These are phyloP conservation scores for Phytophthora palmivora DNA, from an alignment of 352 stramenopile species.

Conservation along the genomic window DNA sequence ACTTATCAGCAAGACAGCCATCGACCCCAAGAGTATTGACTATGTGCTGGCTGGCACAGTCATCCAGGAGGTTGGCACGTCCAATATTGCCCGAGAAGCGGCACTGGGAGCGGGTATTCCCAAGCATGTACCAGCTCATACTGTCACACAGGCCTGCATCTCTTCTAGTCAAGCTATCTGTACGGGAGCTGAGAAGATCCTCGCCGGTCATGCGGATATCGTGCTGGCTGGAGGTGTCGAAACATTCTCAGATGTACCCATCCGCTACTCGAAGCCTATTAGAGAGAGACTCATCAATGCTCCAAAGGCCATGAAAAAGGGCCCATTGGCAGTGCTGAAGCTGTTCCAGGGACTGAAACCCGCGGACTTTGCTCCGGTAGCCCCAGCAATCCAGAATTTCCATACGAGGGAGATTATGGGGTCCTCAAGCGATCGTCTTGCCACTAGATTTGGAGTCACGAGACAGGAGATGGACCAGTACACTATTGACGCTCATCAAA, in stretches of 20 bases:
- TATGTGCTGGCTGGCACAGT: constrained; percentile 97
- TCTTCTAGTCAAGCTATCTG: constrained; percentile 96
- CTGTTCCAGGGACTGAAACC: constrained; percentile 96
- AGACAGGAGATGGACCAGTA: constrained; percentile 97
- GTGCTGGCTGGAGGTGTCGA: constrained; percentile 96
- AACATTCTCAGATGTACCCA: constrained; percentile 98
- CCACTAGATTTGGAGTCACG: constrained; percentile 94
- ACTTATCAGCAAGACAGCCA: constrained; percentile 94
- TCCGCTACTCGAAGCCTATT: constrained; percentile 93
- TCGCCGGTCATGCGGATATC: constrained; percentile 95
- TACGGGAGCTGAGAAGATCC: constrained; percentile 95
- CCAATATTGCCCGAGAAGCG: constrained; percentile 97
- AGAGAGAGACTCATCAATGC: constrained; percentile 85
- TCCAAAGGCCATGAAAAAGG: constrained; percentile 96
- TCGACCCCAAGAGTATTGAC: constrained; percentile 96
- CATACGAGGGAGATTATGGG: constrained; percentile 99
- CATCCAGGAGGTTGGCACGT: constrained; percentile 97
- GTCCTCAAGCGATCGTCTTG: constrained; percentile 95
- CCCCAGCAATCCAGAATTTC: constrained; percentile 98
- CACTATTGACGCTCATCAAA: constrained; percentile 93
- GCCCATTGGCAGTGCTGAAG: constrained; percentile 86
- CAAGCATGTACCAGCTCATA: constrained; percentile 94
- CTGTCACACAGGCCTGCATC: constrained; percentile 97
- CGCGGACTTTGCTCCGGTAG: constrained; percentile 92
- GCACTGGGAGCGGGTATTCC: constrained; percentile 96